phyloP scores from a whole-genome alignment of 495 filamentous ascomycete species.

The Podospora pseudopauciseta region DNA sequence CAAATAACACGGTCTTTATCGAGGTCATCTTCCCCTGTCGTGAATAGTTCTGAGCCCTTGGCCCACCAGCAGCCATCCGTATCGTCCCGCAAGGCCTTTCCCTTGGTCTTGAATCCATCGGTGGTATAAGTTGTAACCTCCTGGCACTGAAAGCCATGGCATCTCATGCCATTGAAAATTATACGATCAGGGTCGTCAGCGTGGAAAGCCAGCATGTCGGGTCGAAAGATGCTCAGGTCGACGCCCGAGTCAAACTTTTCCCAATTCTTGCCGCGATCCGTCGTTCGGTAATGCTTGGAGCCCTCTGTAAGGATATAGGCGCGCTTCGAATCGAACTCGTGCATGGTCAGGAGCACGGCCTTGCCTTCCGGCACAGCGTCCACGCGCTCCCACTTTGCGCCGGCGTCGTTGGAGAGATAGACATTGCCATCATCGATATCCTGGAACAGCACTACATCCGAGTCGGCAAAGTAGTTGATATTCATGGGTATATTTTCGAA shows the following conservation, averaged over 20 bases:
- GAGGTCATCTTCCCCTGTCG: constrained; percentile 54
- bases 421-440: constrained; percentile 54
- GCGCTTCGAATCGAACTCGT: constrained; percentile 70
- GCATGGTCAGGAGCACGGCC: constrained; percentile 58
- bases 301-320: constrained; percentile 71
- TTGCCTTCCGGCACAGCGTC: constrained; percentile 60
- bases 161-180: constrained; percentile 72
- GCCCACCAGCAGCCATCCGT: constrained; percentile 81
- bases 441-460: constrained; percentile 68
- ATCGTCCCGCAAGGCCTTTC: constrained; percentile 57
- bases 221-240: constrained; percentile 40
- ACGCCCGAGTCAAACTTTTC: constrained; percentile 59
- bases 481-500: constrained; percentile 60
- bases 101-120: constrained; percentile 69
- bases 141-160: constrained; percentile 50
- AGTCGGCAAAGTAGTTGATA: constrained; percentile 82
- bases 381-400: constrained; percentile 65
- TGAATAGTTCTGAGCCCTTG: constrained; percentile 67
- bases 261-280: constrained; percentile 78
- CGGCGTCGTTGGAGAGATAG: constrained; percentile 73
- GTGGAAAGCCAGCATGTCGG: constrained; percentile 67
- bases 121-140: constrained; percentile 71
- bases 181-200: constrained; percentile 75
- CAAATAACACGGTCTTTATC: constrained; percentile 70
- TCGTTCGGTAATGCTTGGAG: constrained; percentile 73